These are phyloP conservation scores for Persicaria maculosa DNA, from an alignment of 148 eudicot species.

Conservation along the genomic window DNA sequence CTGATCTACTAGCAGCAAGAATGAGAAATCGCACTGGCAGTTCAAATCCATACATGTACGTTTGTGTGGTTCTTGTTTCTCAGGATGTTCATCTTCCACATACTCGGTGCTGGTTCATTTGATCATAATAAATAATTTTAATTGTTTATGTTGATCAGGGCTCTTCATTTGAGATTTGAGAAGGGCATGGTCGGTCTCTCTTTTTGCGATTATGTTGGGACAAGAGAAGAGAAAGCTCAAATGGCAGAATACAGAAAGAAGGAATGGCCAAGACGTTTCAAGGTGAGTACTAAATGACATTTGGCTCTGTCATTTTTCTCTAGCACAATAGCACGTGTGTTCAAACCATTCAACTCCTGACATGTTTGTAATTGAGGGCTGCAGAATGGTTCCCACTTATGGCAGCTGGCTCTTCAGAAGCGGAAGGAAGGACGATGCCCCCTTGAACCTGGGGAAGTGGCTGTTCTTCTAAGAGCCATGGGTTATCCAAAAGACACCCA, in stretches of 20 bases:
- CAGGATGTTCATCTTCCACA: neutral
- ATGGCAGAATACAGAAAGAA: conserved; percentile 90
- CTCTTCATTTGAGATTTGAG: conserved; percentile 98
- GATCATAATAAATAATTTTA: neutral
- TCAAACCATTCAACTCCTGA: neutral
- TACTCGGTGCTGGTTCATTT: neutral
- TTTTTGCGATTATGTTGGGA: conserved; percentile 96
- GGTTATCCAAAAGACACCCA: conserved; percentile 97
- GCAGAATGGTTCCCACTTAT: conserved; percentile 95
- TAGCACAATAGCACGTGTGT: neutral
- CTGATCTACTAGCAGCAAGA: conserved; percentile 75
- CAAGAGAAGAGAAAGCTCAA: conserved; percentile 77
- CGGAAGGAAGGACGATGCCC: conserved; percentile 99
- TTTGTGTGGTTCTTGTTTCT: neutral
- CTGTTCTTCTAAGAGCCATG: conserved; percentile 94
- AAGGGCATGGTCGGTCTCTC: conserved; percentile 99
- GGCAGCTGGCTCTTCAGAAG: conserved; percentile 91
- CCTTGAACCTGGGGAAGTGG: conserved; percentile 98
- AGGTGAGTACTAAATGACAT: conserved; percentile 41
- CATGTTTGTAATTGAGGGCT: no score
- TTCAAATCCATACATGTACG: conserved; percentile 92
- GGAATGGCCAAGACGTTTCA: conserved; percentile 98
- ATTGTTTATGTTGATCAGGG: conserved; percentile 49
- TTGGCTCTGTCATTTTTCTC: neutral
- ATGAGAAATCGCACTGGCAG: conserved; percentile 88